Base-by-base conservation (phyloP, 2,329 filamentous ascomycete species). In the Aspergillus clavatus region DNA sequence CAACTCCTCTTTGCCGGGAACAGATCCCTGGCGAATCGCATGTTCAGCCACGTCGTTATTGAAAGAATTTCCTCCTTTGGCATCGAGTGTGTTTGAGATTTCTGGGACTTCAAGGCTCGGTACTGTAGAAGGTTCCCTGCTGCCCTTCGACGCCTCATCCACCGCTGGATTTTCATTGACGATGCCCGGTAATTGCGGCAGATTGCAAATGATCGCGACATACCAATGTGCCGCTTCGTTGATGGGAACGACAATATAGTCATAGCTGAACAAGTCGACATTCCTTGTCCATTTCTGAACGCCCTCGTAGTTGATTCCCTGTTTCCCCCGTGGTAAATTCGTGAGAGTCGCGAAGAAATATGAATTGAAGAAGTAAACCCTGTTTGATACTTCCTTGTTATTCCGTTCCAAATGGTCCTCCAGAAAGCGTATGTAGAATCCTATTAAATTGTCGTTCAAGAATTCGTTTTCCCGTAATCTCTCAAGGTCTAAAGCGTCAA, bases 171-270 rank as follows among this genome's bases (percentile, higher is more conserved):
- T 28, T 2, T 43, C 37, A 7, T 48, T 47, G 7, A 42, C 23
- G 10, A 51, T 50, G 6, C 69, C 64, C 23, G 57, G 54, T n/a
- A 93, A 74, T 41, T 77, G 82, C 3, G 81, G 79, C 2, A 91
- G 77, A 59, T 98, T 95, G 77, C 89, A 95, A 42, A 98, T 91
- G 45, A 98, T 91, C 11, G 89, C 89, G 53, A 97, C 73, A 67
- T 93, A 97, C 93, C 94, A 98, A 66, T 98, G 93, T 1, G 75
- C 71, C 54, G 81, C 75, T 61, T 96, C 87, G 57, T 95, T 94
- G 63, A 98, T 88, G 0, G 93, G 93, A 5, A 98, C 86, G 8
- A 97, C 77, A 47, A 97, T 83, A 63, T 90, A 96, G 61, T 95
- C 88, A 56, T 87, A 89, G 5, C 76, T 78, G 59, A 97, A 87